Conservation (phyloP, 129 eudicot genomes). For the Tanacetum coccineum region DNA sequence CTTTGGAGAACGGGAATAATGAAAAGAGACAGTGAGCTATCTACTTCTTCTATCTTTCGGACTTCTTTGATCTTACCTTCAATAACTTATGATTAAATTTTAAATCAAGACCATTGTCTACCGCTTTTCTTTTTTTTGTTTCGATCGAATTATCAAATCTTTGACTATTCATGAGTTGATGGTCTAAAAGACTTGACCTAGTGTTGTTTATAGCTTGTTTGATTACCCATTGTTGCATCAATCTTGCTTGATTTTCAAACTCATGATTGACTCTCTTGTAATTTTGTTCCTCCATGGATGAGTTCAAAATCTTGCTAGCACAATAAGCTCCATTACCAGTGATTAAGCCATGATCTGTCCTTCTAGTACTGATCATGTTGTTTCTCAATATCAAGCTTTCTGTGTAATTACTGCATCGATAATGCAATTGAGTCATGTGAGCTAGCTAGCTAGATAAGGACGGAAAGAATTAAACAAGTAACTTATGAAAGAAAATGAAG, state of each 20-base stretch:
- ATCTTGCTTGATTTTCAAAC: slow-evolving; percentile 28
- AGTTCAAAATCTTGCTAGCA: slow-evolving; percentile 22
- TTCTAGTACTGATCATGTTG: slow-evolving; percentile 21
- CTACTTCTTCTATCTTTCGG: slow-evolving; percentile 33
- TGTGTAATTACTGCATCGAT: slow-evolving; percentile 8
- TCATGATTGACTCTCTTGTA: slow-evolving; percentile 22
- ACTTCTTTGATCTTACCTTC: slow-evolving; percentile 26
- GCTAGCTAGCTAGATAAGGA: slow-evolving; percentile 1
- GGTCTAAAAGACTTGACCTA: slow-evolving; percentile 32
- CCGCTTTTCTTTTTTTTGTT: slow-evolving; percentile 33
- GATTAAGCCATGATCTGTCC: slow-evolving; percentile 25
- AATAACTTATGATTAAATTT: slow-evolving; percentile 32
- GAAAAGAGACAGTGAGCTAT: slow-evolving; percentile 42
- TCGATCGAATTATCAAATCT: slow-evolving; percentile 23
- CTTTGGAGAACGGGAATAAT: slow-evolving; percentile 30
- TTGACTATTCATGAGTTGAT: slow-evolving; percentile 20
- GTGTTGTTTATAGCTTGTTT: slow-evolving; percentile 26
- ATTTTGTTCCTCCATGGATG: slow-evolving; percentile 26
- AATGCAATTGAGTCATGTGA: slow-evolving; percentile 5
- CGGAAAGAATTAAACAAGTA: not conserved
- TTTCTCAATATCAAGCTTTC: slow-evolving; percentile 20
- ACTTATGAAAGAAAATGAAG: not conserved
- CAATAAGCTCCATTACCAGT: slow-evolving; percentile 22
- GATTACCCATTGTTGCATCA: slow-evolving; percentile 26
- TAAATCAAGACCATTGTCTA: slow-evolving; percentile 38